Evolutionary conservation across 2,329 filamentous ascomycete genomes (phyloP).

Genomic region (Aureobasidium namibiae): DNA sequence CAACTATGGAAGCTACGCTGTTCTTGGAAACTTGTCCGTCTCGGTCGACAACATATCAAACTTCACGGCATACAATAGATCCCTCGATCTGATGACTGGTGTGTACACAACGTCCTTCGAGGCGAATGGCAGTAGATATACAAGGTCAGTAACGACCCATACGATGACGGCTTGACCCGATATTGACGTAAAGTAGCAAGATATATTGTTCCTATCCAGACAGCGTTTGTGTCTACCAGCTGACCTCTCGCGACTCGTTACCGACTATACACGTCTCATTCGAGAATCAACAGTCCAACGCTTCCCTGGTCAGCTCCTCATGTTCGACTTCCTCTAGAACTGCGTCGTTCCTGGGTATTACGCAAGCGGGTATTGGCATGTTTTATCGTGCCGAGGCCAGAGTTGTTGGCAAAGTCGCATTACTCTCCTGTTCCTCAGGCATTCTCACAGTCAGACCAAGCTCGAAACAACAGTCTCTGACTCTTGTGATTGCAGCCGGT

Average conservation of each 20-base stretch:
- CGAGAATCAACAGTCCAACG: slow-evolving; percentile 33
- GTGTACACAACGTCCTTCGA: slow-evolving; percentile 28
- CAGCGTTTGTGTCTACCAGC: slow-evolving; percentile 32
- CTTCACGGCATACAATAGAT: slow-evolving; percentile 31
- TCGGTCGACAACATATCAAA: slow-evolving; percentile 26
- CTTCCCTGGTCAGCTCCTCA: slow-evolving; percentile 14
- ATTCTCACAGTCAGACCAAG: slow-evolving; percentile 25
- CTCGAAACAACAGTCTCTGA: slow-evolving; percentile 23
- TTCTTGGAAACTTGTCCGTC: slow-evolving; percentile 41
- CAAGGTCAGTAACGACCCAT: slow-evolving; percentile 13
- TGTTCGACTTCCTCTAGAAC: slow-evolving; percentile 18
- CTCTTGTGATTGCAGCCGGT: slow-evolving; percentile 35
- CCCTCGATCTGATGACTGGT: slow-evolving; percentile 38
- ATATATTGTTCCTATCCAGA: slow-evolving; percentile 40
- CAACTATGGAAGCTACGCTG: slow-evolving; percentile 40
- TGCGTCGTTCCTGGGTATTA: slow-evolving; percentile 29
- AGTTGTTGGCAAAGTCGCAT: slow-evolving; percentile 18
- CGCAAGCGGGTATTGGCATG: slow-evolving; percentile 37
- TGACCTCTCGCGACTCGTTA: slow-evolving; percentile 26
- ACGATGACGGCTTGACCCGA: neutral
- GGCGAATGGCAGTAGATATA: slow-evolving; percentile 24
- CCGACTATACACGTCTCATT: slow-evolving; percentile 35
- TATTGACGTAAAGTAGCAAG: slow-evolving; percentile 18
- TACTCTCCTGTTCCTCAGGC: slow-evolving; percentile 19
- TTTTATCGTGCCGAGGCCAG: slow-evolving; percentile 34